Percentiles rank a stretch among this genome's conserved stretches.
Evolutionary conservation across 2,329 filamentous ascomycete genomes (phyloP).

Genomic region (Fusarium keratoplasticum): DNA sequence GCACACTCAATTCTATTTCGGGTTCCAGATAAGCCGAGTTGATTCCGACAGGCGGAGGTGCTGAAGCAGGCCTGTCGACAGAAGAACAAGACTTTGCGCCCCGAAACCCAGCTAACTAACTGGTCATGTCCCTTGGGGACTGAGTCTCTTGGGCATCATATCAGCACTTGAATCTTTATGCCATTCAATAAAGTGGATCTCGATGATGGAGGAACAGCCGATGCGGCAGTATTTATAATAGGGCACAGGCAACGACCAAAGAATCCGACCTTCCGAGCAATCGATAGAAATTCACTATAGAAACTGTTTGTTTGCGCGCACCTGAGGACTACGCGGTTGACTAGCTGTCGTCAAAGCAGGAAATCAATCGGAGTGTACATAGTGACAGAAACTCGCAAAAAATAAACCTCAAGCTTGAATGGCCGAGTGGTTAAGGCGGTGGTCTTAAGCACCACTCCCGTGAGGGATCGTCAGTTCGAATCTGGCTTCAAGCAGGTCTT

Average conservation of each 20-base stretch:
- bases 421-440: not conserved
- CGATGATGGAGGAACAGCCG: not conserved
- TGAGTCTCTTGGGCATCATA: not conserved
- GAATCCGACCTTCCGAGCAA: rapidly evolving
- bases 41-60: not conserved
- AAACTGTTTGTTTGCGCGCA: not conserved
- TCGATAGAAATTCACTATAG: not conserved
- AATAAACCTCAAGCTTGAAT: not conserved
- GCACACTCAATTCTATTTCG: not conserved
- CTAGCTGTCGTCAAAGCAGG: not conserved
- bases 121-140: not conserved
- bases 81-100: not conserved
- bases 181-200: not conserved
- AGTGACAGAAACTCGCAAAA: not conserved
- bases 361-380: not conserved
- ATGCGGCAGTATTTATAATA: too few species aligned
- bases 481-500: not conserved
- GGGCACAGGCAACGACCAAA: not conserved
- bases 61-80: not conserved
- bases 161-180: not conserved
- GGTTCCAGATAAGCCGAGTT: not conserved
- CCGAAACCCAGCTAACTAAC: not conserved
- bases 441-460: not conserved
- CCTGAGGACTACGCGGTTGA: too few species aligned
- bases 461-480: not conserved